phyloP scores from a whole-genome alignment of 495 filamentous ascomycete species.

The Hyaloscypha finlandica region DNA sequence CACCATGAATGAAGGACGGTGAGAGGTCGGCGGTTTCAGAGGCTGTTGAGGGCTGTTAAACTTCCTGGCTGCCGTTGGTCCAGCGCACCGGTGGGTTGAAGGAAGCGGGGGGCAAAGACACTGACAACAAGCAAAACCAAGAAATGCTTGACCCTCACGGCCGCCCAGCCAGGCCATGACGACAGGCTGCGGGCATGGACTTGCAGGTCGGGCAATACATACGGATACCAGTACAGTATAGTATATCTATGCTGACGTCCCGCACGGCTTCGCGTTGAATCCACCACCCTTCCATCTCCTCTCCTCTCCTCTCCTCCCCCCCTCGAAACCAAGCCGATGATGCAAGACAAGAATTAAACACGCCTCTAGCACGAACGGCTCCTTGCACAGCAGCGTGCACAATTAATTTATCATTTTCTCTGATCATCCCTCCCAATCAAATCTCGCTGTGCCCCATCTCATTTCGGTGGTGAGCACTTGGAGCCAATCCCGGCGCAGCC shows the following conservation, averaged over 20 bases:
- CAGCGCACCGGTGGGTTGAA: background rate
- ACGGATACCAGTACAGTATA: no score
- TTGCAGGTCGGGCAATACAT: no score
- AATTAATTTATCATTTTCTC: constrained; percentile 6
- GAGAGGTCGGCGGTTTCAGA: background rate
- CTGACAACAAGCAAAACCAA: background rate
- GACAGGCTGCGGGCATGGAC: background rate
- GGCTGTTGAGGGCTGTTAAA: background rate
- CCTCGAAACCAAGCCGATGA: background rate
- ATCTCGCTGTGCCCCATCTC: constrained; percentile 10
- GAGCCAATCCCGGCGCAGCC: background rate
- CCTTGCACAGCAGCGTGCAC: background rate
- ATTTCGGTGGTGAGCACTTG: background rate
- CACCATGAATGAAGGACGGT: background rate
- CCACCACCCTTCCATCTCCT: background rate
- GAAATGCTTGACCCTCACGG: background rate
- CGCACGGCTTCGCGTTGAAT: background rate
- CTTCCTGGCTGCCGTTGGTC: background rate
- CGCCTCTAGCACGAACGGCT: background rate
- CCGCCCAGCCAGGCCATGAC: background rate
- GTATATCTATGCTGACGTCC: background rate
- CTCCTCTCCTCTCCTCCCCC: background rate
- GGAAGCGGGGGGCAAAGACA: background rate
- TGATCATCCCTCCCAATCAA: constrained; percentile 9
- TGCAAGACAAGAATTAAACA: background rate